Percentiles rank a stretch among this genome's conserved stretches.
phyloP scores from a whole-genome alignment of 495 filamentous ascomycete genomes.

The Terfezia boudieri region DNA sequence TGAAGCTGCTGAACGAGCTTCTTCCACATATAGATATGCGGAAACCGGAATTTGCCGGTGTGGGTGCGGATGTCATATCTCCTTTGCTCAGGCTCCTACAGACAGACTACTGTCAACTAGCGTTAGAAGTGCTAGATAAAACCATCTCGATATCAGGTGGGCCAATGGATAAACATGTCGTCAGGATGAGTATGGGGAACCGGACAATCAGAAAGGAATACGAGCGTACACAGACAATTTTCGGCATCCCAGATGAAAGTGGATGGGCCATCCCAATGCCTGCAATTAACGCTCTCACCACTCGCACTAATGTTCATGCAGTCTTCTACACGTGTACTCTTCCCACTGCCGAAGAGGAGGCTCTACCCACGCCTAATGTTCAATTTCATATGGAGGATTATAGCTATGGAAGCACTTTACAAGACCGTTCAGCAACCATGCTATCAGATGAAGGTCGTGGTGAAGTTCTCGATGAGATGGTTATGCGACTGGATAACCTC shows the following conservation, averaged over 20 bases:
- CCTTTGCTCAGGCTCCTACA: constrained; percentile 76
- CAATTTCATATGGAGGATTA: constrained; percentile 85
- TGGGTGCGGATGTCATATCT: constrained; percentile 88
- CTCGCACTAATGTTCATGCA: constrained; percentile 79
- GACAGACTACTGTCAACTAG: constrained; percentile 80
- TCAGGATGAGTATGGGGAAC: constrained; percentile 89
- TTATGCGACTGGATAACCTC: constrained; percentile 73
- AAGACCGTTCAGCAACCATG: constrained; percentile 68
- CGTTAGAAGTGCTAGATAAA: constrained; percentile 72
- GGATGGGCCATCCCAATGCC: constrained; percentile 95
- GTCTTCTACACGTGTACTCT: constrained; percentile 75
- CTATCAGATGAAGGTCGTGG: constrained; percentile 64
- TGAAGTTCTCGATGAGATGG: constrained; percentile 48
- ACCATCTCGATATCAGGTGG: constrained; percentile 88
- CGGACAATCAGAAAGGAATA: constrained; percentile 79
- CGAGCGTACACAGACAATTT: constrained; percentile 77
- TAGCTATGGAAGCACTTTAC: constrained; percentile 54
- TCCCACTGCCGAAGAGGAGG: constrained; percentile 35
- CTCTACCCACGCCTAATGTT: constrained; percentile 59
- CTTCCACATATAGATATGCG: constrained; percentile 88
- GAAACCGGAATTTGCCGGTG: constrained; percentile 65
- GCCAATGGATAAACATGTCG: constrained; percentile 74
- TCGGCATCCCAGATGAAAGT: constrained; percentile 85
- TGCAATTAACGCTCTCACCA: constrained; percentile 61
- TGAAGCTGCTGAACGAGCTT: constrained; percentile 67